Base-by-base conservation (phyloP, 306 rosid genomes). In the Vigna radiata region DNA sequence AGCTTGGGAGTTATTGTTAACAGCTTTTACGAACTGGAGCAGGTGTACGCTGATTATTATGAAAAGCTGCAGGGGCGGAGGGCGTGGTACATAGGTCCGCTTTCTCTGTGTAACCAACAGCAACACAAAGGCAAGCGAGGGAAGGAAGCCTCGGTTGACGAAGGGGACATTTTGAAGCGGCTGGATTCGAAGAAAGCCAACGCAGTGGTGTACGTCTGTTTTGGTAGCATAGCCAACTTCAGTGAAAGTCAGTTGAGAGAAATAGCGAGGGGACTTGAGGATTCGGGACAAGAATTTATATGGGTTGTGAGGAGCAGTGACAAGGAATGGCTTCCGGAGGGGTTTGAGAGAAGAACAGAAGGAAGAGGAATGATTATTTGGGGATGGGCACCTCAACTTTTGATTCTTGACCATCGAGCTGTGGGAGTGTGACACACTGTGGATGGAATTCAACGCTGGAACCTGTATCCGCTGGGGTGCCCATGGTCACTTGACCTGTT, bases 401-500 rank as follows among this genome's bases (percentile, higher is more conserved):
- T 19, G 33, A 85, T 90, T 13, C 80, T 90, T 6, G 72, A 46
- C 2, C 96, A 90, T 56, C 52, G 29, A 33, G 88, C 91, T 0
- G 82, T 90, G 58, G 91, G 92, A 1, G 89, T 55, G 71, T 90
- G 55, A 90, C 88, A 25, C 96, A 90, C 56, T 88, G 92, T 6
- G 96, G 96, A 11, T 90, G 96, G 96, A 90, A 74, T 46, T 74
- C 78, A 2, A 60, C 70, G 2, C 18, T 74, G 0, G 78, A 74
- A 60, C 70, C 17, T 16, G 47, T 74, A 25, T 15, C 50, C 0
- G 79, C 71, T 0, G 79, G 79, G 36, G 61, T 75, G 2, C 39
- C 71, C 14, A 75, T 75, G 79, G 23, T 75, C 6, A 75, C 79
- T 31, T 75, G 79, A 71, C 79, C 79, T 6, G 59, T 75, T 2